phyloP scores from a whole-genome alignment of 106 monocot genomes.

The Acorus calamus region DNA sequence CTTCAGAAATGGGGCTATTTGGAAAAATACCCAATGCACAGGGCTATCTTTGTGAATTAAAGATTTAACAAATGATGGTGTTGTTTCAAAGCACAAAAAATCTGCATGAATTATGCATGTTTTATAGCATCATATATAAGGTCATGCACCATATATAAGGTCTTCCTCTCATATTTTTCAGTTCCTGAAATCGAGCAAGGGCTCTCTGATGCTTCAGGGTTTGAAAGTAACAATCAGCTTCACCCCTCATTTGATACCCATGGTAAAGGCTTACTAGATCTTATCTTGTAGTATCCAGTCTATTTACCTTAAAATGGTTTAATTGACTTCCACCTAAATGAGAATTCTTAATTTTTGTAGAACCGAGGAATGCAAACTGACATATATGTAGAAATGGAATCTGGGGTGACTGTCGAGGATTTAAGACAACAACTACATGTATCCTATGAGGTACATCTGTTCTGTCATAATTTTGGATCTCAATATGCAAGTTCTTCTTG shows the following conservation, averaged over 20 bases:
- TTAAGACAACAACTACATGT: conserved; percentile 40
- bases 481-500: too few relatives aligned
- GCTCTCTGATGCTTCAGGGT: conserved; percentile 64
- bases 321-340: neutral
- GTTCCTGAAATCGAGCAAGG: conserved; percentile 99
- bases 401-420: conserved; percentile 72
- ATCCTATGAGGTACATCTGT: conserved; percentile 51
- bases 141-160: too few relatives aligned
- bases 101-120: too few relatives aligned
- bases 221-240: conserved; percentile 91
- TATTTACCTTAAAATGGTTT: neutral
- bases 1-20: too few relatives aligned
- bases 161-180: conserved; percentile 17
- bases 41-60: too few relatives aligned
- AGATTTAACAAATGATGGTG: too few relatives aligned
- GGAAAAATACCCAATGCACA: too few relatives aligned
- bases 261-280: conserved; percentile 43
- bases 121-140: too few relatives aligned
- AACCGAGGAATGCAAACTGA: conserved; percentile 99
- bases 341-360: conserved; percentile 17
- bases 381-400: conserved; percentile 75
- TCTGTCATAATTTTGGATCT: too few relatives aligned
- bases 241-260: conserved; percentile 92
- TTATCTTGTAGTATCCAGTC: neutral
- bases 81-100: too few relatives aligned